Evolutionary conservation across 768 basidiomycete genomes (phyloP).

Genomic region (Asterophora parasitica): DNA sequence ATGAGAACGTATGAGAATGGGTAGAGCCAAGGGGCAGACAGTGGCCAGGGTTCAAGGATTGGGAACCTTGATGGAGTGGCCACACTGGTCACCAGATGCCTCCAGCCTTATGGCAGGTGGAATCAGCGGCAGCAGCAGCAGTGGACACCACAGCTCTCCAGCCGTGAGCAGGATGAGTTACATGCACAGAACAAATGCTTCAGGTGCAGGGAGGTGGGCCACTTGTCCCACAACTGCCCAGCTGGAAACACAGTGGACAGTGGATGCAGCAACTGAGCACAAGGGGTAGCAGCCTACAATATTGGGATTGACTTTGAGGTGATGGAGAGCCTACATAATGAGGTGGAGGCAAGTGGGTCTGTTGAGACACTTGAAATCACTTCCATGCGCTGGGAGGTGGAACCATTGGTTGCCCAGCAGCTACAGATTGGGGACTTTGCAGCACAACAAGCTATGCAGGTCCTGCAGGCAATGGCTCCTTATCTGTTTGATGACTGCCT

Average conservation of each 20-base stretch:
- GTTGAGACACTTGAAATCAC: background rate
- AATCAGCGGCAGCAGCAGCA: no score
- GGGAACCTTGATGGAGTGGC: no score
- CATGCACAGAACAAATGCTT: conserved; percentile 2
- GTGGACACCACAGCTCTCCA: no score
- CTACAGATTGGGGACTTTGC: background rate
- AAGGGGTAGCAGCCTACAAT: background rate
- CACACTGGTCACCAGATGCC: no score
- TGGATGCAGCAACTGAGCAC: no score
- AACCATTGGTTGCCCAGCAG: background rate
- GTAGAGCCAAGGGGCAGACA: background rate
- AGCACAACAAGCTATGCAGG: background rate
- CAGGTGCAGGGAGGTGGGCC: background rate
- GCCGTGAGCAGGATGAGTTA: no score
- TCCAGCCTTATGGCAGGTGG: no score
- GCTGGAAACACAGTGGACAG: no score
- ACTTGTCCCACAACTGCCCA: background rate
- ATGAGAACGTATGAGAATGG: background rate
- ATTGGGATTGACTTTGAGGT: background rate
- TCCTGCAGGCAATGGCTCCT: background rate
- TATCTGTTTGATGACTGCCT: background rate
- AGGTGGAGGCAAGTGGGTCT: background rate
- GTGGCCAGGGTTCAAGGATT: no score
- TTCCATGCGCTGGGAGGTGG: background rate
- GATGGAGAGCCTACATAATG: background rate